phyloP scores from a whole-genome alignment of 2,329 filamentous ascomycete species.

The Elsinoe australis region DNA sequence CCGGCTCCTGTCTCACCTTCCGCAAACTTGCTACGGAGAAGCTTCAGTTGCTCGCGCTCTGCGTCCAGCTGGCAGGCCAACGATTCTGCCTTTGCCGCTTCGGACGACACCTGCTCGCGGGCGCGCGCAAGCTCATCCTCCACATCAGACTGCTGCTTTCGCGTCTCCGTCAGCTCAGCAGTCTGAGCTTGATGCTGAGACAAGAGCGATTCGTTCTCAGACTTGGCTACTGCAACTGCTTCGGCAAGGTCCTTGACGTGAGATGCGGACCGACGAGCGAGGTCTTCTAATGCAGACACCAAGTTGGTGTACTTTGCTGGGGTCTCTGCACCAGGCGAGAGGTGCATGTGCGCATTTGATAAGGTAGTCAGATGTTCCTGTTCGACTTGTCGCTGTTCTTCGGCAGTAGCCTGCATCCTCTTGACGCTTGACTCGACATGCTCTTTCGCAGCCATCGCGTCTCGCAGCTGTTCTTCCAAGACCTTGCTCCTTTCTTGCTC shows the following conservation, averaged over 20 bases:
- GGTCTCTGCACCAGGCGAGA: constrained; percentile 30
- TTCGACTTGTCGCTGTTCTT: constrained; percentile 43
- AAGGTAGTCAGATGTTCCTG: constrained; percentile 28
- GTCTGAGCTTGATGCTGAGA: constrained; percentile 36
- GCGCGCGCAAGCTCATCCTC: constrained; percentile 34
- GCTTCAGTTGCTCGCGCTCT: constrained; percentile 60
- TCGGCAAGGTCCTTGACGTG: constrained; percentile 40
- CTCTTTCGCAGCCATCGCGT: constrained; percentile 24
- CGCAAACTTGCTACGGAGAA: constrained; percentile 63
- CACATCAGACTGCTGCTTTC: constrained; percentile 30
- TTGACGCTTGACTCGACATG: constrained; percentile 33
- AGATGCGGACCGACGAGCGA: constrained; percentile 36
- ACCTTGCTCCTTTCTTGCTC: constrained; percentile 57
- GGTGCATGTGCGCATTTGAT: constrained; percentile 32
- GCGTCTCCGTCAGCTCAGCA: constrained; percentile 26
- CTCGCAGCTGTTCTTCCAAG: constrained; percentile 45
- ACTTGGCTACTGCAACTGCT: constrained; percentile 40
- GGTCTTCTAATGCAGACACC: constrained; percentile 38
- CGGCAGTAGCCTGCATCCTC: constrained; percentile 52
- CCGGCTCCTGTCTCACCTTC: constrained; percentile 81
- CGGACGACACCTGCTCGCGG: constrained; percentile 40
- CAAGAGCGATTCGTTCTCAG: constrained; percentile 39
- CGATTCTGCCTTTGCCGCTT: constrained; percentile 40
- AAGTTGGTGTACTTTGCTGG: constrained; percentile 35
- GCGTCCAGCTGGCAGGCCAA: constrained; percentile 51